Base-by-base conservation (phyloP, 352 stramenopile genomes). In the Phytophthora constricta region DNA sequence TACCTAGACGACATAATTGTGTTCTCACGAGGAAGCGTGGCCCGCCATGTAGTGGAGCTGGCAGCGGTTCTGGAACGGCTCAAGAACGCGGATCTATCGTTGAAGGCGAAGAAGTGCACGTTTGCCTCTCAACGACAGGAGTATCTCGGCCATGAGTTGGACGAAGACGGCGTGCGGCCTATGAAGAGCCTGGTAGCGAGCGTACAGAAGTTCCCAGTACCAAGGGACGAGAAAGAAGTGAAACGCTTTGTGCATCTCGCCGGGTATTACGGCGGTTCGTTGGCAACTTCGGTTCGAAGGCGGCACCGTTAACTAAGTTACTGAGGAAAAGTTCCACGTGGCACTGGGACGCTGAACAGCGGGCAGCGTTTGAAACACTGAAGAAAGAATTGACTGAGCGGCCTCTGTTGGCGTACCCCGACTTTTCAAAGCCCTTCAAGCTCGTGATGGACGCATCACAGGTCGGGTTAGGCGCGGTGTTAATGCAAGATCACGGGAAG, bases 1-100 rank as follows among this genome's bases (percentile, higher is more conserved):
- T 79, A 72, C 10, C 22, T 79, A 1, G 62, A 78, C 27, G 70
- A 78, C 23, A 54, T 78, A 5, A 54, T 78, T 1, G 33, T 78
- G 5, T 75, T 62, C 33, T 46, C 61, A 0, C 65, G 66, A 9
- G 66, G 62, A 0, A 19, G 39, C 5, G 27, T 74, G 1, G 43
- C 43, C 5, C 22, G 45, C 0, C 70, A 78, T n/a, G n/a, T 70
- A 10, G 58, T 74, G 11, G 57, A 72, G 8, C 5, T 75, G 17
- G 62, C 59, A 0, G 33, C 22, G 0, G 70, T 75, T 33, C 8
- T 78, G 9, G 56, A 65, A 5, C 28, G 63, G 3, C 49, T 76
- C 10, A 25, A 3, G 61, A 8, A 2, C 8, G 47, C 47, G 11
- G 47, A 26, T 2, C 26, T 54, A 2, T 54, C 47, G 39, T 33